Evolutionary conservation across 495 filamentous ascomycete species (phyloP).

Genomic region (Penicillium soppii): DNA sequence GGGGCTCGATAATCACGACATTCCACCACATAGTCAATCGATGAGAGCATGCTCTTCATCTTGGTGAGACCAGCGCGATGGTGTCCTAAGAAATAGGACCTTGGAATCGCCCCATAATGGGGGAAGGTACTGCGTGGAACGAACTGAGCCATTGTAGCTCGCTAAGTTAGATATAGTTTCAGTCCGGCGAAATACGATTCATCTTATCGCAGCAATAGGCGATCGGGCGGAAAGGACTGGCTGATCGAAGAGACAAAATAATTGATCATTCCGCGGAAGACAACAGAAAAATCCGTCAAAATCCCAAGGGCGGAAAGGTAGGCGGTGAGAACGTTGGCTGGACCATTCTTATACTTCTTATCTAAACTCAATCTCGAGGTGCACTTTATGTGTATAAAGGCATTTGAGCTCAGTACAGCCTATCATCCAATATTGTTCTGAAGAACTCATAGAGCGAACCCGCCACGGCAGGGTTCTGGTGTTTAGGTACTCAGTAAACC

Average conservation of each 20-base stretch:
- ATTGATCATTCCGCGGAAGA: neutral
- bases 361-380: too few species aligned
- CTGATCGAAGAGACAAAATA: neutral
- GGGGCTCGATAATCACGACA: constrained; percentile 93
- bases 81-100: constrained; percentile 97
- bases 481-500: too few species aligned
- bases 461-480: too few species aligned
- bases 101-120: constrained; percentile 65
- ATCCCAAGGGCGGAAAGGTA: constrained; percentile 1
- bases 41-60: constrained; percentile 80
- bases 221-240: neutral
- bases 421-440: too few species aligned
- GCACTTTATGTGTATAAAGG: too few species aligned
- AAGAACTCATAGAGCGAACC: too few species aligned
- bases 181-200: constrained; percentile 1
- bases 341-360: too few species aligned
- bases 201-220: constrained; percentile 8
- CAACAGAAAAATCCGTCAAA: constrained; percentile 5
- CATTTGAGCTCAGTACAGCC: too few species aligned
- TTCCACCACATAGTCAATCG: constrained; percentile 87
- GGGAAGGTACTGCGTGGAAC: constrained; percentile 72
- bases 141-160: constrained; percentile 50
- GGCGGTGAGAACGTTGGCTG: too few species aligned
- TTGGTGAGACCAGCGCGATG: constrained; percentile 78
- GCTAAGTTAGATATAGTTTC: neutral